Conservation (phyloP, 2,329 filamentous ascomycete genomes). For the Diaporthe sp. region DNA sequence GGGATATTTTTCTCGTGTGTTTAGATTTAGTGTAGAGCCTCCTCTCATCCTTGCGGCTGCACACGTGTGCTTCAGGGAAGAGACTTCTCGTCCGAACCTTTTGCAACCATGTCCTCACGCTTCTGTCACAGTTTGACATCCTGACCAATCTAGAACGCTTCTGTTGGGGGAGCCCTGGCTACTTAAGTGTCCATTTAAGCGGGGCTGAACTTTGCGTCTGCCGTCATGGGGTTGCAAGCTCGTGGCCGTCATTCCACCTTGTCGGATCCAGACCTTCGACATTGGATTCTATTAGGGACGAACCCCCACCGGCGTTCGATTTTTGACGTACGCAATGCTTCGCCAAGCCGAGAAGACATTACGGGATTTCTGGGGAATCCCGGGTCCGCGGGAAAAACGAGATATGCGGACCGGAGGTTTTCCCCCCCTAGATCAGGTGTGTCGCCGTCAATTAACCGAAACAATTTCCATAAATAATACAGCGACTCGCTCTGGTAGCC, state of each 20-base stretch:
- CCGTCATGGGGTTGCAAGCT: not conserved
- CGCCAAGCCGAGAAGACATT: conserved; percentile 13
- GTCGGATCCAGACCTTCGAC: conserved; percentile 7
- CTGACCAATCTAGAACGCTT: not conserved
- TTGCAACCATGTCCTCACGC: not conserved
- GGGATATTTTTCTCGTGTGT: not conserved
- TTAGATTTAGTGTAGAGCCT: no score
- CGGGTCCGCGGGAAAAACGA: conserved; percentile 10
- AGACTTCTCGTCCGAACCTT: not conserved
- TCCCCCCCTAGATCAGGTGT: not conserved
- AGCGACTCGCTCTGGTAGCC: conserved; percentile 10
- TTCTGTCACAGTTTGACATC: not conserved
- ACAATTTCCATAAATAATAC: conserved; percentile 26
- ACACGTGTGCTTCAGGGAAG: conserved; percentile 12
- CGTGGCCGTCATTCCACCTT: conserved; percentile 1
- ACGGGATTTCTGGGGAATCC: conserved; percentile 11
- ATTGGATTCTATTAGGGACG: conserved; percentile 1
- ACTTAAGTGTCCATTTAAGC: conserved; percentile 15
- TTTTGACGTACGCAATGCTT: not conserved
- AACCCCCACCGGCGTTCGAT: conserved; percentile 10
- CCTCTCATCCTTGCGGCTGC: not conserved
- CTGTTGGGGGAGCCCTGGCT: not conserved
- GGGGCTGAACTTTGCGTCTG: conserved; percentile 17
- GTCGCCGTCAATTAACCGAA: conserved; percentile 10
- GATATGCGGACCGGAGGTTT: conserved; percentile 15